A percentile compares a stretch with the other conserved stretches of the same genome.
phyloP scores from a whole-genome alignment of 1,284 basidiomycete species.

The Kwoniella shivajii region DNA sequence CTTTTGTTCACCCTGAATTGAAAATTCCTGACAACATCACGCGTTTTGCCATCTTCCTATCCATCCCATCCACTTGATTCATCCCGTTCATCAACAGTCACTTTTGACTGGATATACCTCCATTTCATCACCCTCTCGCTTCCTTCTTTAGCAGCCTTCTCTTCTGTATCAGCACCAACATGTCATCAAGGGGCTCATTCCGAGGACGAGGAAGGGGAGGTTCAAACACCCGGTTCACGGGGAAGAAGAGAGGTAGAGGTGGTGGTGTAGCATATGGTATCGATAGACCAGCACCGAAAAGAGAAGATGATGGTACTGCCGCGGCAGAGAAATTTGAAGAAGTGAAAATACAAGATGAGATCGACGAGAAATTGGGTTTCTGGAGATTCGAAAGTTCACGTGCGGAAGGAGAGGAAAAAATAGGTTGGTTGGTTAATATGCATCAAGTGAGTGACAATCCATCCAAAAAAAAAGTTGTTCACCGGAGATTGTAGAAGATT shows the following conservation, averaged over 20 bases:
- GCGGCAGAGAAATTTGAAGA: conserved; percentile 81
- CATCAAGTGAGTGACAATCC: conserved; percentile 73
- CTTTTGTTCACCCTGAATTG: background rate
- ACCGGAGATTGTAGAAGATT: too few species aligned
- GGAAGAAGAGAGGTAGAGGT: conserved; percentile 28
- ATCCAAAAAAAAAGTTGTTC: too few species aligned
- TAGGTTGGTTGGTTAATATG: conserved; percentile 99
- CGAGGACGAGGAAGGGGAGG: conserved; percentile 47
- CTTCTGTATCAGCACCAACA: background rate
- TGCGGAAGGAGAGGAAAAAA: conserved; percentile 66
- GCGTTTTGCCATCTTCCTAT: conserved; percentile 11
- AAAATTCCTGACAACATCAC: conserved; percentile 5
- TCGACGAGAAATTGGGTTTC: conserved; percentile 94
- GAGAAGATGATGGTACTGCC: conserved; percentile 84
- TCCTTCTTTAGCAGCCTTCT: background rate
- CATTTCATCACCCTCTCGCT: background rate
- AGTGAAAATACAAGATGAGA: conserved; percentile 72
- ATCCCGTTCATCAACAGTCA: background rate
- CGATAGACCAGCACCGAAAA: conserved; percentile 58
- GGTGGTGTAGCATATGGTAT: conserved; percentile 35
- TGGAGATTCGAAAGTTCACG: conserved; percentile 63
- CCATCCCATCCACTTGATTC: background rate
- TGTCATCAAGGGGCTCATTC: conserved; percentile 19
- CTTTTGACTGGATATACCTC: background rate
- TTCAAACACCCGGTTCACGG: conserved; percentile 52